phyloP scores from a whole-genome alignment of 2,329 filamentous ascomycete species.

The Zasmidium citrigriseum region DNA sequence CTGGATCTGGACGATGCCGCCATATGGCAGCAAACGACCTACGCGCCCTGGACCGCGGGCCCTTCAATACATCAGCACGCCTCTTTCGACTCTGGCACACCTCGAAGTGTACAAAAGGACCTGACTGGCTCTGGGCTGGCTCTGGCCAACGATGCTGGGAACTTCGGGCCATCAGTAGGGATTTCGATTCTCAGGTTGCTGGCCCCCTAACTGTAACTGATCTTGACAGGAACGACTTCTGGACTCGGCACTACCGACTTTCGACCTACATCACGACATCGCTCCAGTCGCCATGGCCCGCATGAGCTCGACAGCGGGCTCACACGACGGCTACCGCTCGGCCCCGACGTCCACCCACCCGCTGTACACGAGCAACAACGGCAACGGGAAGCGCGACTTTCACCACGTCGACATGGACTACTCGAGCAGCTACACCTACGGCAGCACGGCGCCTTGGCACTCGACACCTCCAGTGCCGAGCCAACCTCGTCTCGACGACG shows the following conservation, averaged over 20 bases:
- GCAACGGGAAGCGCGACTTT: conserved; percentile 29
- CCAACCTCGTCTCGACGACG: conserved; percentile 16
- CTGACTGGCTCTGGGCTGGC: conserved; percentile 8
- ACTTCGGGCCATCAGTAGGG: conserved; percentile 22
- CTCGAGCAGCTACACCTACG: conserved; percentile 27
- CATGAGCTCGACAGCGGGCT: conserved; percentile 14
- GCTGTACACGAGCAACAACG: conserved; percentile 11
- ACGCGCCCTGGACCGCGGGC: conserved; percentile 7
- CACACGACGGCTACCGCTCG: conserved; percentile 11
- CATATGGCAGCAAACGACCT: conserved; percentile 4
- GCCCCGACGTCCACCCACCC: conserved; percentile 12
- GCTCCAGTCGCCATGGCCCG: conserved; percentile 17
- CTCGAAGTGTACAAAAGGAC: conserved; percentile 18
- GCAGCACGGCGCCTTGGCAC: conserved; percentile 19
- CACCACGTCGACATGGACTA: conserved; percentile 25
- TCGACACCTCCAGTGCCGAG: conserved; percentile 9
- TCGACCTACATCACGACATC: conserved; percentile 8
- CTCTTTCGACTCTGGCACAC: conserved; percentile 8
- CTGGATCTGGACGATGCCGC: conserved; percentile 11
- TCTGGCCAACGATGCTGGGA: conserved; percentile 3
- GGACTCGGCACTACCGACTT: conserved; percentile 7
- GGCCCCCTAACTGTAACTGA: conserved; percentile 21
- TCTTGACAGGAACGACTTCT: conserved; percentile 19
- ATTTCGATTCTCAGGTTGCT: conserved; percentile 14
- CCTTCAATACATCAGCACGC: conserved; percentile 1